Base-by-base conservation (phyloP, 2,329 filamentous ascomycete species). In the Biscogniauxia marginata region DNA sequence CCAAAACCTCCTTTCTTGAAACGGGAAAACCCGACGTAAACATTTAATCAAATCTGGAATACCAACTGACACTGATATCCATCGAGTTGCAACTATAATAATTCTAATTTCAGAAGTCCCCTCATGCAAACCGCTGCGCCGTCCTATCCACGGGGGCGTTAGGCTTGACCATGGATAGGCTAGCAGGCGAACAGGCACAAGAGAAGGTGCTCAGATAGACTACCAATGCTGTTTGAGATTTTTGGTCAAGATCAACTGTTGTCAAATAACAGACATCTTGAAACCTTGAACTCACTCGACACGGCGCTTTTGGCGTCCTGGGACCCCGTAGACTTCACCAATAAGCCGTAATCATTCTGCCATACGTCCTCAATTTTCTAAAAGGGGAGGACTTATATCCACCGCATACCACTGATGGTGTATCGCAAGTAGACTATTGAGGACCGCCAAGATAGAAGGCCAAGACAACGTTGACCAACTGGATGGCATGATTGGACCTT, bases 1-100 rank as follows among this genome's bases (percentile, higher is more conserved):
- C 8, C 63, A 62, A 46, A 59, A 52, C 34, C 54, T 46, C 57
- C 52, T 56, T 45, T 53, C 7, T 13, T 55, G 39, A 44, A 49
- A 48, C 24, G 8, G 45, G 20, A 21, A 16, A 18, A 24, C 34
- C 52, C 45, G 23, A 23, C 49, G 30, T 23, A n/a, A 39, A 39
- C 6, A 39, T 39, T 39, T 39, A 6, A 16, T 39, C 30, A 39
- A 16, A 39, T 39, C 30, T 16, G 30, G 9, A 39, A 39, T n/a
- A n/a, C 13, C n/a, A n/a, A n/a, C n/a, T 8, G 30, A 34, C 16
- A 34, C 11, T 4, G 9, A 39, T 39, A 39, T 39, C n/a, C 30
- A n/a, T n/a, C 30, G 30, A 39, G 30, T 16, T 39, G n/a, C 30
- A 16, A 6, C 7, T 39, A 39, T 2, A 11, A 16, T 39, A 39